Evolutionary conservation across 2,329 filamentous ascomycete genomes (phyloP), one percentile per base, ranked within the genome.

Genomic region (Trichocomaceae sp.): DNA sequence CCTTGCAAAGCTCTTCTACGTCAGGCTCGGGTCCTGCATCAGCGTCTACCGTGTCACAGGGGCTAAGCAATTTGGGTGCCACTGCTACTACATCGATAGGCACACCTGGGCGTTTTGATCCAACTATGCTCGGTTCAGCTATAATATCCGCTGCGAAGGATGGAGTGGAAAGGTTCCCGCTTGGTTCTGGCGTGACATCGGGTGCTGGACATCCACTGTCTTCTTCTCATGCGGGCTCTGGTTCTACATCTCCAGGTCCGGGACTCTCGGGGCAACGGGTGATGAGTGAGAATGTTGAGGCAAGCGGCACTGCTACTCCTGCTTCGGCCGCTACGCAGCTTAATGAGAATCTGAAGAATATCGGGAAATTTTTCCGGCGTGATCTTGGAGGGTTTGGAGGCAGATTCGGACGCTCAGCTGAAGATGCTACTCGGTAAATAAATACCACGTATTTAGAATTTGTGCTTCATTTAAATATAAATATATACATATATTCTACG

Each of bases 361-460:
- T 99, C 72, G 92, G 92, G 22, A 96, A 95, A 73, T 96, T 97
- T 74, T 97, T 97, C 76, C 84, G 87, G 59, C 79, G 92, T 59
- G 92, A 96, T 75, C 85, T 92, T 59, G 87, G 88, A 29, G 83
- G 85, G 2, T 80, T 92, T 60, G 86, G 87, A 2, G 83, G 82
- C 10, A 76, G 87, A 60, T 91, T 91, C 69, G 87, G 87, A 47
- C 55, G 66, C 49, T 61, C 64, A 50, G 68, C 66, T 55, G 67
- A 70, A 56, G 66, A 68, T 58, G 60, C 60, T 39, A 58, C 46
- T 42, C 45, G 53, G 44, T 59, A 42, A 47, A 58, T n/a, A 22
- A 47, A 39, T 17, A 15, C 35, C n/a, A 17, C 39, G 39, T 42
- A 35, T 42, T 7, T 20, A n/a, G 17, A 20, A 22, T 22, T 22